Base-by-base conservation (phyloP, 305 asterid genomes). In the Rubia peregrina region DNA sequence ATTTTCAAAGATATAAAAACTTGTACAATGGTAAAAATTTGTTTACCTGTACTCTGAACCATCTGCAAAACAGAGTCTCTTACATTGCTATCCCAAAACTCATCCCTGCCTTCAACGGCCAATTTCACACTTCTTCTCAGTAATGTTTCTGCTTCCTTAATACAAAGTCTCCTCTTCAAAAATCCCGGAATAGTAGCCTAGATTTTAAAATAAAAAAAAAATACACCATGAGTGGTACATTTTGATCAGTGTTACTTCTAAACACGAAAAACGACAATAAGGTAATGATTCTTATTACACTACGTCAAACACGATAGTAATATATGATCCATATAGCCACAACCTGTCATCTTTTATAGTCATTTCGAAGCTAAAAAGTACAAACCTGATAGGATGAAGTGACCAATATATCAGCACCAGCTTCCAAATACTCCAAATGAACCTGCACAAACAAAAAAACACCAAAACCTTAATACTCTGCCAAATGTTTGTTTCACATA, bases 1-100 rank as follows among this genome's bases (percentile, higher is more conserved):
- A 6, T 6, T n/a, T 33, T 7, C 3, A 5, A 11, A 0, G 12
- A 2, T 5, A 3, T 17, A 4, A 9, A 46, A 57, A 30, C 51
- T 24, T n/a, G 3, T 0, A 19, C n/a, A 22, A 66, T 44, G 70
- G 21, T 43, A 24, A 17, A n/a, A n/a, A n/a, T 3, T 33, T 0
- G 7, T 7, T 16, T 53, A 89, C 96, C 91, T 85, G 85, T 89
- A 91, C 69, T 91, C 96, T n/a, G 97, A 91, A n/a, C 97, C 97
- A 86, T 91, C 92, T 0, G 95, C 92, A 66, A 91, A 91, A 78
- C 85, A 91, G 76, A 81, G 78, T 36, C 62, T 77, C 36, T 83
- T 76, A 14, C 77, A 22, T 40, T 70, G 0, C 81, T 80, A 38
- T 80, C 70, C 94, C 92, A 88, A 56, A 87, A 90, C 76, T 83